Evolutionary conservation across 108 stramenopile genomes (phyloP), one percentile per base, ranked within the genome.

Genomic region (Stephanodiscus triporus): DNA sequence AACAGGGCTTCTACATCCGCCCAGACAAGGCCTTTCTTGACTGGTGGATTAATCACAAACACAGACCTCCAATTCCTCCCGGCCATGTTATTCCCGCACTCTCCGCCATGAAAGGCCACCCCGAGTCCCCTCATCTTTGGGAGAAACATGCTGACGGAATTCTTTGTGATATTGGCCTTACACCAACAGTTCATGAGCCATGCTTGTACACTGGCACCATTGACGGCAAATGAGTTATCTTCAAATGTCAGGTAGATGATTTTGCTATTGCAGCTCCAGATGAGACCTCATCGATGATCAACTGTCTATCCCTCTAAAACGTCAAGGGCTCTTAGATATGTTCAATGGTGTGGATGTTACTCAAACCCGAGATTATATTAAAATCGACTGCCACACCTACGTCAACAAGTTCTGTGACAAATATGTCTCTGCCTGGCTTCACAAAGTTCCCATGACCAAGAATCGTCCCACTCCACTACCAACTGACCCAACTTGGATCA

Each of bases 11-110:
- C 27, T 85, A 68, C 58, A 60, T 85, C 42, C 22, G 23, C 23
- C 68, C 73, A 2, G 84, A 81, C 43, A 69, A 66, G 9, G 66
- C 65, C 20, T 85, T 55, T 56, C 9, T 14, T 8, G 42, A 73
- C 32, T 85, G 75, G 81, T 84, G 66, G 47, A 27, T 10, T 0
- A 24, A 63, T 6, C 11, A 20, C 34, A 17, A 63, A 48, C 55
- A 59, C 13, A 37, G 8, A 9, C 19, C 8, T 37, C 43, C 32
- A 2, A 58, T 70, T 1, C 68, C 30, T 3, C n/a, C 36, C 16
- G 70, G 57, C 2, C 26, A 59, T 17, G 70, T 70, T 2, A 38
- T 70, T 4, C 70, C 70, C 6, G 57, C 59, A 24, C 7, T 40
- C 2, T 9, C 36, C 2, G 34, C 62, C 1, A 37, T 68, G 23